Evolutionary conservation across 129 eudicot species (phyloP).

Genomic region (Arctium lappa): DNA sequence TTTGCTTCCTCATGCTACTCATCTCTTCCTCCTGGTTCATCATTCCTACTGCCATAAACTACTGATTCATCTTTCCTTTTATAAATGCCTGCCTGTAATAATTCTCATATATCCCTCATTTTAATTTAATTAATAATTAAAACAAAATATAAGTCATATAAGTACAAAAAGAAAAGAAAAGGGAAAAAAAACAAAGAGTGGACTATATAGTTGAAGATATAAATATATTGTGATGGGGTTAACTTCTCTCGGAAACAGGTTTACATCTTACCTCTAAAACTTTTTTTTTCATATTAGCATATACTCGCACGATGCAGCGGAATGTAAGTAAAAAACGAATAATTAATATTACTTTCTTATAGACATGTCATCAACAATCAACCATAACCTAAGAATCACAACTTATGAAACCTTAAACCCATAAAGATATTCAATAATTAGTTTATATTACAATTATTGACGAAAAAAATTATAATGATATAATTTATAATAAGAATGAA

Average conservation of each 20-base stretch:
- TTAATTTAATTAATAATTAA: background rate
- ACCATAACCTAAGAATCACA: too few relatives aligned
- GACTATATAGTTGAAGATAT: background rate
- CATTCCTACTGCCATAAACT: slow-evolving; percentile 48
- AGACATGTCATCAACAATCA: too few relatives aligned
- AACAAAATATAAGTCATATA: background rate
- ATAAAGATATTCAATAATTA: too few relatives aligned
- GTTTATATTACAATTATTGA: too few relatives aligned
- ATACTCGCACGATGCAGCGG: too few relatives aligned
- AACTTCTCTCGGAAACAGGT: background rate
- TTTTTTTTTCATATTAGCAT: background rate
- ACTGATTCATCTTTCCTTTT: slow-evolving; percentile 17
- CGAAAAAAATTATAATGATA: too few relatives aligned
- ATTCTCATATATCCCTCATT: background rate
- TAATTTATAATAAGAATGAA: too few relatives aligned
- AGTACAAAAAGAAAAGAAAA: slow-evolving; percentile 13
- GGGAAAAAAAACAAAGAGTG: background rate
- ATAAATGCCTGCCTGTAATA: slow-evolving; percentile 16
- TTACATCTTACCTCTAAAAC: background rate
- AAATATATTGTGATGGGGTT: background rate
- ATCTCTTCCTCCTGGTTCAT: slow-evolving; percentile 29
- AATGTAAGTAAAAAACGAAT: too few relatives aligned
- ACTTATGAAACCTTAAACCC: too few relatives aligned
- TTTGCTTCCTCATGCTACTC: slow-evolving; percentile 4
- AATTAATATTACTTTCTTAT: too few relatives aligned